Evolutionary conservation across 768 basidiomycete species (phyloP).

Genomic region (Phaeolepiota aurea): DNA sequence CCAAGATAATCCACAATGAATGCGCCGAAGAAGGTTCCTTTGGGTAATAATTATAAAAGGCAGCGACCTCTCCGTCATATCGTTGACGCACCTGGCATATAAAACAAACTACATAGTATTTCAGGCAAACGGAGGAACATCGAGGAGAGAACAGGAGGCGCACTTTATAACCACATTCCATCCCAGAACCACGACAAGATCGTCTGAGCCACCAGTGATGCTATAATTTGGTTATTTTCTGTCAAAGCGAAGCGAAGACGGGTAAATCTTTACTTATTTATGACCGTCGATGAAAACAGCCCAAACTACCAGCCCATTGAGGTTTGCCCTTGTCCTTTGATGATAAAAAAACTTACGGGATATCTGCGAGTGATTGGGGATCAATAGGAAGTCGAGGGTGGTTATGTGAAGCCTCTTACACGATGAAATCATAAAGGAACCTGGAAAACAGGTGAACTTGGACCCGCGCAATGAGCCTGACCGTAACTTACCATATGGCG

Average conservation of each 20-base stretch:
- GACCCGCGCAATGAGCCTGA: not conserved
- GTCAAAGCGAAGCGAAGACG: not conserved
- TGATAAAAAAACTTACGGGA: not conserved
- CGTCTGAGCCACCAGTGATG: conserved; percentile 43
- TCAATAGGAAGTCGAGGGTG: not conserved
- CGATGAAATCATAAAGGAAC: conserved; percentile 80
- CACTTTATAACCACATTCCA: conserved; percentile 86
- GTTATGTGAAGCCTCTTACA: conserved; percentile 27
- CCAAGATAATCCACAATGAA: conserved; percentile 70
- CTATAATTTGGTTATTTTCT: conserved; percentile 21
- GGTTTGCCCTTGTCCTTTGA: not conserved
- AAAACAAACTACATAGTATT: conserved; percentile 24
- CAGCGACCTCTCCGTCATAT: not conserved
- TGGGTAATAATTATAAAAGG: not conserved
- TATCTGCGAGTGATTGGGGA: not conserved
- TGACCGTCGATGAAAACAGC: conserved; percentile 72
- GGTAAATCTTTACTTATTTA: conserved; percentile 40
- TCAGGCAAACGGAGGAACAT: not conserved
- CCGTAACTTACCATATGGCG: conserved; percentile 53
- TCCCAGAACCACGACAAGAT: conserved; percentile 61
- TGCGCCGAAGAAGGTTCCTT: conserved; percentile 57
- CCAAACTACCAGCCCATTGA: conserved; percentile 44
- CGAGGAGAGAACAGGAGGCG: conserved; percentile 9
- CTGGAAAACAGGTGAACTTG: conserved; percentile 15
- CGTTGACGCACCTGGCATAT: conserved; percentile 20